Percentiles rank a stretch among this genome's conserved stretches.
These are phyloP conservation scores for Pseudogymnoascus sp. DNA, from an alignment of 2,329 filamentous ascomycete genomes.

Conservation along the genomic window DNA sequence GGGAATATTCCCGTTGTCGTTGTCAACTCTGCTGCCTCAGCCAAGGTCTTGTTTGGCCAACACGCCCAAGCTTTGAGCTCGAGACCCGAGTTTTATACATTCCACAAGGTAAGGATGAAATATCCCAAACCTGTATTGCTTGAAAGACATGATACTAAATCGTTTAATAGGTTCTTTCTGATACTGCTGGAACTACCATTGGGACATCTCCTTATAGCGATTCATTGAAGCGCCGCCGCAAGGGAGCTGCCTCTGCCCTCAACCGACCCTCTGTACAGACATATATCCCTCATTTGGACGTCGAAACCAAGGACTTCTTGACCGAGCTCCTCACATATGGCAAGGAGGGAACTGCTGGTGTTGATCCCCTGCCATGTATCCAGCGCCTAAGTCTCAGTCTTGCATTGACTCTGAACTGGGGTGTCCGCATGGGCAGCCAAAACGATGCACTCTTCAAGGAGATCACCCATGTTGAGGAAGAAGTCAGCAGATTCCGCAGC, in stretches of 20 bases:
- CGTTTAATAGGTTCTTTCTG: slow-evolving; percentile 44
- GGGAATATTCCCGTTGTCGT: slow-evolving; percentile 49
- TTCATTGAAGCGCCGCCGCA: slow-evolving; percentile 52
- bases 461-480: slow-evolving; percentile 54
- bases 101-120: slow-evolving; percentile 40
- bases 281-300: slow-evolving; percentile 52
- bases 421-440: slow-evolving; percentile 49
- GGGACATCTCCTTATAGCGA: slow-evolving; percentile 60
- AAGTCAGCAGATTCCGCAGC: slow-evolving; percentile 49
- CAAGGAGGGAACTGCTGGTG: slow-evolving; percentile 41
- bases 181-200: slow-evolving; percentile 58
- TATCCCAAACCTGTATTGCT: not conserved
- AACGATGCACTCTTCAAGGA: slow-evolving; percentile 53
- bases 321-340: slow-evolving; percentile 52
- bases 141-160: not conserved
- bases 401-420: slow-evolving; percentile 58
- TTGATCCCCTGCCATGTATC: slow-evolving; percentile 61
- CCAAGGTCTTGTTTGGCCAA: slow-evolving; percentile 42
- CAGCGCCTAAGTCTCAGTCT: slow-evolving; percentile 55
- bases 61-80: slow-evolving; percentile 47
- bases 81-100: slow-evolving; percentile 49
- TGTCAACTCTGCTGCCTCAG: slow-evolving; percentile 45
- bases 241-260: slow-evolving; percentile 55
- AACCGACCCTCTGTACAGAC: slow-evolving; percentile 56
- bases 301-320: slow-evolving; percentile 55